These are phyloP conservation scores for Trametes villosa DNA, from an alignment of 768 basidiomycete genomes.

Conservation along the genomic window DNA sequence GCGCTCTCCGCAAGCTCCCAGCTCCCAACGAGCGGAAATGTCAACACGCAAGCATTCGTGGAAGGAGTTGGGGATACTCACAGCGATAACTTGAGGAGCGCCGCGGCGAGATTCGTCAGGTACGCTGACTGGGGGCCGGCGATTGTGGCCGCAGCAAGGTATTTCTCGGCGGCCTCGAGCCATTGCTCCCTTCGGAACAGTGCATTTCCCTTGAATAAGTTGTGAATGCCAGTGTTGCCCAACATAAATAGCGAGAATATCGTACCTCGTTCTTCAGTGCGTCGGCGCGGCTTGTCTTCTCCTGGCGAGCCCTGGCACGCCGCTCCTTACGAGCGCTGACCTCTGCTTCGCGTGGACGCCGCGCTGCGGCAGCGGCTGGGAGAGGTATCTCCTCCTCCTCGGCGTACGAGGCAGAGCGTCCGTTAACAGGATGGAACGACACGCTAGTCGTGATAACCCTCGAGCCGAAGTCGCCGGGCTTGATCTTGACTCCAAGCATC, in stretches of 20 bases:
- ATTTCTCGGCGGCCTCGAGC: constrained; percentile 43
- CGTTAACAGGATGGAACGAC: too few species aligned
- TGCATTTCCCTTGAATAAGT: constrained; percentile 50
- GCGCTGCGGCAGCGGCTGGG: constrained; percentile 27
- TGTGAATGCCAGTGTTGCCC: constrained; percentile 23
- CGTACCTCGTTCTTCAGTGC: constrained; percentile 31
- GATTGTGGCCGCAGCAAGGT: constrained; percentile 43
- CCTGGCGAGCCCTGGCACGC: constrained; percentile 25
- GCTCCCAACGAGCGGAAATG: constrained; percentile 14
- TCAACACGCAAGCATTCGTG: constrained; percentile 19
- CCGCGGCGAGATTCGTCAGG: constrained; percentile 47
- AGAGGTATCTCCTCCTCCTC: background rate
- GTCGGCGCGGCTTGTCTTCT: constrained; percentile 33
- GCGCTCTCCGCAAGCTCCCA: constrained; percentile 35
- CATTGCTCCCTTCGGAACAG: constrained; percentile 44
- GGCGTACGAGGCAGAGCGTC: too few species aligned
- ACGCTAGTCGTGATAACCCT: constrained; percentile 5
- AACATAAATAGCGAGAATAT: background rate
- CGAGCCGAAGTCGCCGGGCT: constrained; percentile 29
- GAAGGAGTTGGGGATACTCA: constrained; percentile 2
- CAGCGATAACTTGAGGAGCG: constrained; percentile 45
- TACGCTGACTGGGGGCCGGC: constrained; percentile 45
- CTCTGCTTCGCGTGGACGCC: constrained; percentile 9
- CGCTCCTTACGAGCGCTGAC: background rate
- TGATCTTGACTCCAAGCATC: constrained; percentile 1